Base-by-base conservation (phyloP, 768 basidiomycete genomes). In the Phaeolepiota aurea region DNA sequence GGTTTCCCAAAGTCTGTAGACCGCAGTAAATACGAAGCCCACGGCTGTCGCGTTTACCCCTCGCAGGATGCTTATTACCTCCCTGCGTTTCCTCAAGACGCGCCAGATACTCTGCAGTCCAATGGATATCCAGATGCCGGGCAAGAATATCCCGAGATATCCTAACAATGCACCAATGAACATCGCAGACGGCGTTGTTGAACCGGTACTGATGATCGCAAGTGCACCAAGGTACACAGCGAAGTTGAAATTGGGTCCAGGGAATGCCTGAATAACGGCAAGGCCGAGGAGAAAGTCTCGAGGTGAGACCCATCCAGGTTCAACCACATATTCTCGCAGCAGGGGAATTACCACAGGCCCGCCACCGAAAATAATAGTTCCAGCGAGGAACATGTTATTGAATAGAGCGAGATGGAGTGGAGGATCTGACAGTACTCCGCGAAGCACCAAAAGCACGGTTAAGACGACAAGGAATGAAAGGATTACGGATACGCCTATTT, bases 301-400 rank as follows among this genome's bases (percentile, higher is more conserved):
- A 5, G 71, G 63, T 15, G 64, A 61, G 20, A 77, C 73, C 72
- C 72, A 73, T 15, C 68, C 70, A 21, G 61, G 59, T 15, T 66
- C 62, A 18, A 78, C 75, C 1, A 67, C 65, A 48, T 78, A 78
- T 39, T 64, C 65, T 20, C 70, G 58, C 12, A 76, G 55, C 4
- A 76, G 61, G 9, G 75, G 75, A 45, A 76, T 70, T 22, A 77
- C 74, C 7, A 77, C 76, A 1, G 76, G 75, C 25, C 76, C 76
- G 11, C 75, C 76, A 20, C 68, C 72, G 42, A 72, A 70, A 28
- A 73, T 71, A 43, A 71, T 66, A 7, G 64, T 65, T 5, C 72
- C 72, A 1, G 68, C 71, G 11, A 72, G 52, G 48, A 68, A 61
- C 63, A 72, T 65, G 49, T 68, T 71, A 38, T 58, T 64, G 54